Conservation (phyloP, 345 rosid genomes). For the Sonneratia caseolaris region DNA sequence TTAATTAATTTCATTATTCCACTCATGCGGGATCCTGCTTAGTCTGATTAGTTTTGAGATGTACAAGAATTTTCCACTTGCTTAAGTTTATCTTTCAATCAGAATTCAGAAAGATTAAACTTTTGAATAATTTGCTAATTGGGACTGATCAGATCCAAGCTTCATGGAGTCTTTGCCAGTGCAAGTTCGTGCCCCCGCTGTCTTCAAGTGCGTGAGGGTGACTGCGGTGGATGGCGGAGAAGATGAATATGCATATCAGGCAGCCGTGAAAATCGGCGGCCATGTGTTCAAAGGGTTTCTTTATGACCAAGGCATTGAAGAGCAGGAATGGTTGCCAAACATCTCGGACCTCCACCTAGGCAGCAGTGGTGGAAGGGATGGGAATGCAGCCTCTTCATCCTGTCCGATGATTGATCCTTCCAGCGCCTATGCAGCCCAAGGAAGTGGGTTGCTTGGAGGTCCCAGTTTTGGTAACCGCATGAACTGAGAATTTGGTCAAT, state of each 20-base stretch:
- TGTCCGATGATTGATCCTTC: constrained; percentile 48
- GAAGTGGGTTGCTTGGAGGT: constrained; percentile 57
- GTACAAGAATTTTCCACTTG: background rate
- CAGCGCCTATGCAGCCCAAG: constrained; percentile 48
- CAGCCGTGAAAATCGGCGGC: constrained; percentile 81
- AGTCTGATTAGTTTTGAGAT: background rate
- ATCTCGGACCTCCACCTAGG: constrained; percentile 86
- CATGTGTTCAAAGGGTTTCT: constrained; percentile 87
- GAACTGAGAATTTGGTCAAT: constrained; percentile 17
- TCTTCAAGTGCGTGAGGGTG: constrained; percentile 89
- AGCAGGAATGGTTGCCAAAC: constrained; percentile 63
- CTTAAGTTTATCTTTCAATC: too few species aligned
- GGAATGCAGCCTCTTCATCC: constrained; percentile 49
- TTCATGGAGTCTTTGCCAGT: constrained; percentile 60
- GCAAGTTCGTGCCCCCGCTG: constrained; percentile 78
- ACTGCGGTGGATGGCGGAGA: constrained; percentile 88
- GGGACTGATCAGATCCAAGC: constrained; percentile 38
- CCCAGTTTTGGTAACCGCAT: constrained; percentile 57
- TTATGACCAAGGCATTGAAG: constrained; percentile 74
- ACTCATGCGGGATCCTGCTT: background rate
- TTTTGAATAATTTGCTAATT: background rate
- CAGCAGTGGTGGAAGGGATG: constrained; percentile 23
- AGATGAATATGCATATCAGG: constrained; percentile 89
- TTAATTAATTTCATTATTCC: background rate
- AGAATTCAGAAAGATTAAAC: background rate